Base-by-base conservation (phyloP, 2,329 filamentous ascomycete genomes). In the Raffaelea ambrosiae region DNA sequence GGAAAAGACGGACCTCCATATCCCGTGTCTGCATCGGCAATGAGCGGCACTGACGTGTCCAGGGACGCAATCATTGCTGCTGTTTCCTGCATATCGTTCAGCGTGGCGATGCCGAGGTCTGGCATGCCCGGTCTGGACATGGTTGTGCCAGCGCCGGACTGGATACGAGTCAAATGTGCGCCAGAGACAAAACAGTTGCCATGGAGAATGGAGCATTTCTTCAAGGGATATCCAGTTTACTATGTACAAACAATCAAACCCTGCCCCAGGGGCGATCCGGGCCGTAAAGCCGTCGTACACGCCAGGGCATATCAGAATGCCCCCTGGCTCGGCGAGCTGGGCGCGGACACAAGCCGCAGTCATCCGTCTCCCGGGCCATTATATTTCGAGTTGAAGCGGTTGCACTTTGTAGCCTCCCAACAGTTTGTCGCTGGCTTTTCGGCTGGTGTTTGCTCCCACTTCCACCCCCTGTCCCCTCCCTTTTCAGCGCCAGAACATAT, bases 21-120 rank as follows among this genome's bases (percentile, higher is more conserved):
- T 29, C 73, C 73, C 7, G 73, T 76, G 54, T 77, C 74, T 53
- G 71, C 71, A 49, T 77, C 74, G 20, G 72, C 72, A 48, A 77
- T 75, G 5, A 77, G 53, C 8, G 74, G 72, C 3, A 63, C 67
- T 26, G 63, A 63, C 0, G 71, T 70, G 31, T 71, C 67, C 3
- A 77, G 66, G 44, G 69, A 71, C 4, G 72, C 71, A 46, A 76
- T 70, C 71, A 74, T 77, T 51, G 72, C 71, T 13, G 72, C 73
- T 46, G 76, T 71, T 48, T 67, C 63, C 13, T 66, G 66, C 73
- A 76, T 76, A 52, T 76, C 72, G 47, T 73, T 67, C 16, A 76
- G 57, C 7, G 70, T 69, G 44, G 70, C 71, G 43, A 76, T 67
- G 19, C 69, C 72, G 7, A 76, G 58, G 53, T 76, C 72, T 21